Evolutionary conservation across 2,329 filamentous ascomycete genomes (phyloP).

Genomic region (Tympanopsis confertula): DNA sequence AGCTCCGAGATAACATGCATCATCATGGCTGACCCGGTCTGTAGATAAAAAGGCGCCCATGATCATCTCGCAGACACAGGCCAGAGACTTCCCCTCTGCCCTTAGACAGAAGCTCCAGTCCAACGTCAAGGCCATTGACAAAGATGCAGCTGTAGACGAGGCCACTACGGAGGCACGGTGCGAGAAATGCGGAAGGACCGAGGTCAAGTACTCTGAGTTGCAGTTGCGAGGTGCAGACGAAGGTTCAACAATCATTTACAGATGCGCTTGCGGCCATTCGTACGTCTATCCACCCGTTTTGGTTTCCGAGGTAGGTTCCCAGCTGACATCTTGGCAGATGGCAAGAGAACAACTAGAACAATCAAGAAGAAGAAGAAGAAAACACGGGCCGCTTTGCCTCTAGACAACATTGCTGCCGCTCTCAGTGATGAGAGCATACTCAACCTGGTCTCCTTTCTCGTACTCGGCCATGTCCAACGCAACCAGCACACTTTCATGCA

Average conservation of each 20-base stretch:
- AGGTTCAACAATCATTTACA: constrained; percentile 60
- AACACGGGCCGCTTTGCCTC: no score
- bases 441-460: constrained; percentile 57
- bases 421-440: constrained; percentile 60
- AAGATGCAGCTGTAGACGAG: constrained; percentile 47
- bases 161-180: constrained; percentile 46
- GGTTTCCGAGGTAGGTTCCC: constrained; percentile 2
- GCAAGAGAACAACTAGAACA: neutral
- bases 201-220: constrained; percentile 55
- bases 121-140: constrained; percentile 54
- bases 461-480: constrained; percentile 70
- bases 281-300: constrained; percentile 19
- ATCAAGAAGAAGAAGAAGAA: no score
- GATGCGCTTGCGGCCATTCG: constrained; percentile 56
- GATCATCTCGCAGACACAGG: constrained; percentile 52
- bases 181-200: constrained; percentile 48
- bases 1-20: constrained; percentile 3
- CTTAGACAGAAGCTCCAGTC: constrained; percentile 57
- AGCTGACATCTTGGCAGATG: neutral
- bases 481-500: constrained; percentile 62
- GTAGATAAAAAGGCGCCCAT: constrained; percentile 49
- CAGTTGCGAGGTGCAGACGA: constrained; percentile 64
- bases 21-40: constrained; percentile 1
- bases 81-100: constrained; percentile 55
- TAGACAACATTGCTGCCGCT: constrained; percentile 15